Base-by-base conservation (phyloP, 768 basidiomycete genomes). In the Lactarius evosmus region DNA sequence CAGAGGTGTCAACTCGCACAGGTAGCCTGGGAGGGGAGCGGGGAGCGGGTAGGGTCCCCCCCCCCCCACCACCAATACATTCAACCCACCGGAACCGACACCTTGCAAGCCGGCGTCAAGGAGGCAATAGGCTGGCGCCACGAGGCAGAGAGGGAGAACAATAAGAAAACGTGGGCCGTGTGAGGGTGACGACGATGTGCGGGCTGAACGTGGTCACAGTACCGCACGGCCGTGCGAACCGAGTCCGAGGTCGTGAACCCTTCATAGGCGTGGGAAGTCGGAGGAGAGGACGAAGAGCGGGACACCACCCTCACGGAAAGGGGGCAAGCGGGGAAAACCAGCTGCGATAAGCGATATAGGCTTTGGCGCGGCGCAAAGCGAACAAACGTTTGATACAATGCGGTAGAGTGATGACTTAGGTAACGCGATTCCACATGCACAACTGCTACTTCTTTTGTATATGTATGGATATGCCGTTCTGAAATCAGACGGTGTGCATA, bases 81-180 rank as follows among this genome's bases (percentile, higher is more conserved):
- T 22, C 17, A 44, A 3, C 22, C 12, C 14, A 7, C 5, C 12
- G 22, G 22, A 49, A 25, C 46, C 46, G 46, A 11, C 22, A 11
- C 44, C 44, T 25, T 9, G 44, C 44, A 44, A 22, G 19, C n/a
- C 41, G 9, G 41, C 22, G 11, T 46, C 22, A 25, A 25, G 22
- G 25, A 12, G 12, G 46, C 22, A 12, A 49, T 44, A 22, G 11
- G 12, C 12, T n/a, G 25, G 14, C 46, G 46, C 46, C 46, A 25
- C 46, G 46, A 49, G 46, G 46, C 25, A 1, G 17, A 25, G 25
- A 5, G 5, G 25, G 25, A 49, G 12, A 49, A 46, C 44, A 46
- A 49, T 49, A 49, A 49, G 46, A 49, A 49, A 49, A 49, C 46
- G 46, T 25, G 46, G 46, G 46, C 5, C 46, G 46, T 49, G 46